Evolutionary conservation across 345 rosid genomes (phyloP).

Genomic region (Pugionium cornutum): DNA sequence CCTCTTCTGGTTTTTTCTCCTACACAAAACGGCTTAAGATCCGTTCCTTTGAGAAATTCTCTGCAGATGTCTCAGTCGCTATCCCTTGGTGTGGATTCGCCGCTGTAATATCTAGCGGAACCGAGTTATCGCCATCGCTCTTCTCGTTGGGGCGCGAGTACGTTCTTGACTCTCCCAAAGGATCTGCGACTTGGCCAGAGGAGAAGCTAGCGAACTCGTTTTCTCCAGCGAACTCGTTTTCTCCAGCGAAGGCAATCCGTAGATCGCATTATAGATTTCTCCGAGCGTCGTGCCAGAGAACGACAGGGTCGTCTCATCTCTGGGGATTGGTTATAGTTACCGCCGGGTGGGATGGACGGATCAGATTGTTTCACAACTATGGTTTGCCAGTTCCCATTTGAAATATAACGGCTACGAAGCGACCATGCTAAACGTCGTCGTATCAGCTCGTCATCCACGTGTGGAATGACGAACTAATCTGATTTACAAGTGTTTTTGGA

Average conservation of each 20-base stretch:
- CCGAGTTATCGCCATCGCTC: conserved; percentile 36
- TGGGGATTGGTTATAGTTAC: conserved; percentile 96
- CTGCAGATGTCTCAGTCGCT: conserved; percentile 72
- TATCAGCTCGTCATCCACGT: conserved; percentile 6
- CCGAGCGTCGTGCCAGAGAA: conserved; percentile 66
- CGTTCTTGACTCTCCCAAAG: conserved; percentile 68
- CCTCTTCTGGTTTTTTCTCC: conserved; percentile 33
- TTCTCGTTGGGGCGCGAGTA: conserved; percentile 67
- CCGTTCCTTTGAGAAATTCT: conserved; percentile 72
- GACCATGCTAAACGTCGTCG: conserved; percentile 32
- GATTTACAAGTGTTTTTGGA: too few relatives aligned
- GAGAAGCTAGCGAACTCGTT: too few relatives aligned
- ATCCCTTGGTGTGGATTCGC: conserved; percentile 79
- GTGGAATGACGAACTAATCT: neutral
- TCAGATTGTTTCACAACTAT: conserved; percentile 84
- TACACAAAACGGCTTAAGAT: conserved; percentile 46
- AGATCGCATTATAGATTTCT: conserved; percentile 68
- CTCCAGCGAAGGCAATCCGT: conserved; percentile 50
- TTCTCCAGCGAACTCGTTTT: conserved; percentile 44
- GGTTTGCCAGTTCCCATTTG: conserved; percentile 74
- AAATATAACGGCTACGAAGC: conserved; percentile 33
- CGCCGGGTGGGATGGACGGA: conserved; percentile 92
- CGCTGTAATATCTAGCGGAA: conserved; percentile 6
- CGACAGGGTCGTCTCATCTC: conserved; percentile 57
- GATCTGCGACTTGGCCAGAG: conserved; percentile 96